phyloP scores from a whole-genome alignment of 176 grass and related monocot genomes.

The Thalia dealbata region DNA sequence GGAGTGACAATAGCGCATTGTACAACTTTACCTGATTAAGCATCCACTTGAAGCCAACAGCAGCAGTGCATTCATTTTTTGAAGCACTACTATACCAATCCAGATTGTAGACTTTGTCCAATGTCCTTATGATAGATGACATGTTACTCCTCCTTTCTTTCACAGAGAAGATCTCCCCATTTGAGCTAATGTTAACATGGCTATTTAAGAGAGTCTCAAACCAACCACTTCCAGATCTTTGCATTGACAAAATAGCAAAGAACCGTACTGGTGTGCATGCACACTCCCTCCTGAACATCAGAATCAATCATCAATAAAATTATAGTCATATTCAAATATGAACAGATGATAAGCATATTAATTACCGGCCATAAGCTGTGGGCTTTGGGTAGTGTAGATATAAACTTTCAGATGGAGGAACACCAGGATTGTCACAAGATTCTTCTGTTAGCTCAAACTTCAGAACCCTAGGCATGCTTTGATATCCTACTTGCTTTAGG shows the following conservation, averaged over 20 bases:
- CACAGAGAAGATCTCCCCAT: constrained; percentile 87
- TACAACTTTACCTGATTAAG: constrained; percentile 74
- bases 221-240: constrained; percentile 92
- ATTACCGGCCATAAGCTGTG: constrained; percentile 50
- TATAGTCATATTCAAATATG: constrained; percentile 3
- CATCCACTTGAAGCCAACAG: constrained; percentile 94
- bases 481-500: constrained; percentile 54
- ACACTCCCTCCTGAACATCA: constrained; percentile 56
- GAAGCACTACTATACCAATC: constrained; percentile 95
- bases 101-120: constrained; percentile 75
- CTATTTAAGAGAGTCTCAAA: constrained; percentile 94
- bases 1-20: no score
- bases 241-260: constrained; percentile 98
- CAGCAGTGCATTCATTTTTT: constrained; percentile 88
- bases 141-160: constrained; percentile 66
- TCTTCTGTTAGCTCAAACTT: constrained; percentile 43
- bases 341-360: neutral
- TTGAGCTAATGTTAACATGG: constrained; percentile 77
- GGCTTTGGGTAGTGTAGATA: constrained; percentile 74
- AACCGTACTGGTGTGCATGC: constrained; percentile 66
- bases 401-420: constrained; percentile 31
- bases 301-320: constrained; percentile 17
- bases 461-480: constrained; percentile 46
- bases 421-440: constrained; percentile 29
- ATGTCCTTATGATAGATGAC: constrained; percentile 44